Evolutionary conservation across 2,329 filamentous ascomycete genomes (phyloP).

Genomic region (Fusarium transvaalense): DNA sequence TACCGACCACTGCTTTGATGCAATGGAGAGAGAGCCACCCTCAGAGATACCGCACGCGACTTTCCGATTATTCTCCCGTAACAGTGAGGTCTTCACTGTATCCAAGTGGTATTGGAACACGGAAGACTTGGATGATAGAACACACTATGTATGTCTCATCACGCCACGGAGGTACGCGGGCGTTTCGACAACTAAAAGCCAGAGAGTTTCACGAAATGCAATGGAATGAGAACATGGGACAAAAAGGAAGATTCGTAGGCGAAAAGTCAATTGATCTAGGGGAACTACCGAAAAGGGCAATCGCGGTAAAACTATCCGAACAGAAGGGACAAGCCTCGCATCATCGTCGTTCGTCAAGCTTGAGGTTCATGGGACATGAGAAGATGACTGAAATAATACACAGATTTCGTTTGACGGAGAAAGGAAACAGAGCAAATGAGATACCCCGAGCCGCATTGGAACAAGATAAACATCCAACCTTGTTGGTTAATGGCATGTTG

Average conservation of each 20-base stretch:
- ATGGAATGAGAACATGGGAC: constrained; percentile 51
- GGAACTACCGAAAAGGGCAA: constrained; percentile 17
- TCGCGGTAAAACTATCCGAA: neutral
- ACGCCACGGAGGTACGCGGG: constrained; percentile 54
- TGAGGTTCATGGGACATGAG: constrained; percentile 2
- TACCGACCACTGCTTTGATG: constrained; percentile 54
- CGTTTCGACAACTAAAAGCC: constrained; percentile 54
- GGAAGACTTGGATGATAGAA: constrained; percentile 59
- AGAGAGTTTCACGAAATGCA: constrained; percentile 58
- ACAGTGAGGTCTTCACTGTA: constrained; percentile 21
- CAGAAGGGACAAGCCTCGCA: neutral
- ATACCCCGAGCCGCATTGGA: neutral
- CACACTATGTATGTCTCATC: constrained; percentile 59
- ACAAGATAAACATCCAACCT: constrained; percentile 3
- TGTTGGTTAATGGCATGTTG: constrained; percentile 17
- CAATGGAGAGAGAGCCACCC: constrained; percentile 55
- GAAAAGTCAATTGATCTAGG: constrained; percentile 47
- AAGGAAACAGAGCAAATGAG: neutral
- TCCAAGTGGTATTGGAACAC: constrained; percentile 51
- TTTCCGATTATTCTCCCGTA: constrained; percentile 54
- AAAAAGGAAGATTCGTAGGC: constrained; percentile 52
- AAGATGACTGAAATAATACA: constrained; percentile 25
- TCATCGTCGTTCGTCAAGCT: constrained; percentile 9
- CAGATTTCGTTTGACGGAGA: constrained; percentile 20
- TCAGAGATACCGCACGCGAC: constrained; percentile 55